These are phyloP conservation scores for Lactarius quietus DNA, from an alignment of 768 basidiomycete genomes.

Conservation along the genomic window DNA sequence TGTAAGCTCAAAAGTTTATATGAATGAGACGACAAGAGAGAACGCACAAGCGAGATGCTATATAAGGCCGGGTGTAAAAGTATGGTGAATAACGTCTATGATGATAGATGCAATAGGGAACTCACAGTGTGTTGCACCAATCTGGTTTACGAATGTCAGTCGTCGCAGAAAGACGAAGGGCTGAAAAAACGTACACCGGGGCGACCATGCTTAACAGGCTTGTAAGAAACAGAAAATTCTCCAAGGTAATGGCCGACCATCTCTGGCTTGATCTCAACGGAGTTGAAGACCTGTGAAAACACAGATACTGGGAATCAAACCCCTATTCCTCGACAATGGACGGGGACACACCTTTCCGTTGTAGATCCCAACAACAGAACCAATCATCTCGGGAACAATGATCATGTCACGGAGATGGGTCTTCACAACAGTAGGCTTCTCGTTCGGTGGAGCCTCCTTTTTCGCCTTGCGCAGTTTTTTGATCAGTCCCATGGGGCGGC, in stretches of 20 bases:
- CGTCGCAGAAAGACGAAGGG: not conserved
- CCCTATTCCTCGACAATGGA: not conserved
- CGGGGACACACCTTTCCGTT: constrained; percentile 76
- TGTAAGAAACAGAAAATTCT: constrained; percentile 96
- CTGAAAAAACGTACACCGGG: constrained; percentile 77
- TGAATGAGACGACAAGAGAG: constrained; percentile 1
- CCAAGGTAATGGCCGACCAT: constrained; percentile 99
- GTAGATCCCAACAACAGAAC: constrained; percentile 96
- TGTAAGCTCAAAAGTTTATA: constrained; percentile 19
- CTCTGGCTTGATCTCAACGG: constrained; percentile 99
- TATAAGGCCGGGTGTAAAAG: constrained; percentile 16
- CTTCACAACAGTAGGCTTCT: constrained; percentile 98
- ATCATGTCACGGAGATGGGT: constrained; percentile 99
- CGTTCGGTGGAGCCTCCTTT: constrained; percentile 98
- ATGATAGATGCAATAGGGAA: constrained; percentile 23
- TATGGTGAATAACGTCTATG: constrained; percentile 13
- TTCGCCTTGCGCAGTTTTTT: constrained; percentile 99
- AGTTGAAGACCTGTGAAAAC: constrained; percentile 73
- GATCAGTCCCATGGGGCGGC: constrained; percentile 96
- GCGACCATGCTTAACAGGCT: constrained; percentile 99
- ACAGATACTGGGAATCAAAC: not conserved
- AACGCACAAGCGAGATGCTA: constrained; percentile 74
- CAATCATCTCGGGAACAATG: constrained; percentile 99
- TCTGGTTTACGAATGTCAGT: constrained; percentile 42
- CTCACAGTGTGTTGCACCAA: constrained; percentile 89